Base-by-base conservation (phyloP, 176 grass and related monocot genomes). In the Musa itinerans region DNA sequence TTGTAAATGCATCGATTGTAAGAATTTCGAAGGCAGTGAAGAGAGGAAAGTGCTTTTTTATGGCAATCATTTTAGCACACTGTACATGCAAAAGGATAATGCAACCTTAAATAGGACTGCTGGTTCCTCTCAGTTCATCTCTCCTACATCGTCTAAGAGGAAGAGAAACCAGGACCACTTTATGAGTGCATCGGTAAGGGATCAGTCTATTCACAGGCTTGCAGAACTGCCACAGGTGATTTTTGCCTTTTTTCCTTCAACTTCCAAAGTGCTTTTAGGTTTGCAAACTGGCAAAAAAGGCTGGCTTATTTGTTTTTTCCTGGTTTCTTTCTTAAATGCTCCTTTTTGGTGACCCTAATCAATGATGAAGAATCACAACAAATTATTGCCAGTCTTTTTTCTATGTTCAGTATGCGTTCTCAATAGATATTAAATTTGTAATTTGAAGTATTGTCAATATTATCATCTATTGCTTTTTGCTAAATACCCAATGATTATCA, bases 1-100 rank as follows among this genome's bases (percentile, higher is more conserved):
- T 74, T 87, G 85, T 72, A 73, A 52, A 61, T 87, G 81, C 78
- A 74, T 23, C 13, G 53, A 68, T 34, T 86, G 84, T 79, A 86
- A 86, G 78, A 86, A 81, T 62, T 86, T 62, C 68, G 53, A 63
- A 72, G 72, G 79, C 26, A 86, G 63, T 48, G 68, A 63, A 68
- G 69, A 86, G 68, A 72, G 80, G 73, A 82, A 82, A 86, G 50
- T 64, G 53, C 58, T 82, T 79, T n/a, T 11, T 16, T n/a, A 2
- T 82, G 59, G 61, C 58, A 43, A 62, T 61, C 55, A 57, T 69
- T 27, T 74, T 62, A 74, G 48, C 25, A 10, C 50, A 52, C 49
- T 83, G 24, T 52, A 76, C 68, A 54, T 71, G 66, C 80, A 80
- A 66, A 65, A 83, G 63, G 71, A 66, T 72, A 83, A 83, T 80